phyloP scores from a whole-genome alignment of 78 protist genomes.

The Tieghemostelium lacteum region DNA sequence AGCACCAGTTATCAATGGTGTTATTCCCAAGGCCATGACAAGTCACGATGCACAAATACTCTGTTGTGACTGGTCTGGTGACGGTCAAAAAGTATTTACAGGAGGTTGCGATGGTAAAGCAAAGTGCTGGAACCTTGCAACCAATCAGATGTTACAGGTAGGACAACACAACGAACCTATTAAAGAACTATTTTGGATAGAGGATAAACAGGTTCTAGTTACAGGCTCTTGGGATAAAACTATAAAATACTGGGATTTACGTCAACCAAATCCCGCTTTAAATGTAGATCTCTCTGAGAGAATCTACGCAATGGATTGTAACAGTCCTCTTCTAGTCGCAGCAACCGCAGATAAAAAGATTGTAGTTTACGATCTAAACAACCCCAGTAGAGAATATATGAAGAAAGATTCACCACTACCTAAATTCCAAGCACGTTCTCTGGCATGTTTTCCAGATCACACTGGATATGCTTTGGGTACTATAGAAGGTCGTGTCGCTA shows the following conservation, averaged over 20 bases:
- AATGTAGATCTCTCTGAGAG: constrained; percentile 60
- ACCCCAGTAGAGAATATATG: constrained; percentile 38
- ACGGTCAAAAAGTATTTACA: constrained; percentile 76
- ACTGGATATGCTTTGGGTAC: constrained; percentile 94
- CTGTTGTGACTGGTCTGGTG: constrained; percentile 79
- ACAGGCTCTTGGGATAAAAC: constrained; percentile 93
- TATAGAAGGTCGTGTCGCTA: constrained; percentile 94
- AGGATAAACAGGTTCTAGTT: constrained; percentile 59
- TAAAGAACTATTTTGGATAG: constrained; percentile 69
- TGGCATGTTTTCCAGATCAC: constrained; percentile 83
- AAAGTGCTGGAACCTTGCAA: constrained; percentile 79
- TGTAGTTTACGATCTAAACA: constrained; percentile 57
- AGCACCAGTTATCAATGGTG: neutral
- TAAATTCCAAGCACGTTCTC: constrained; percentile 87
- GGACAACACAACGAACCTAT: constrained; percentile 89
- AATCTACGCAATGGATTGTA: constrained; percentile 77
- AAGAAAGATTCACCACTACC: constrained; percentile 74
- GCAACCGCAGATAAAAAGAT: constrained; percentile 88
- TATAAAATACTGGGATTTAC: constrained; percentile 90
- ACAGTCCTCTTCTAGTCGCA: constrained; percentile 62
- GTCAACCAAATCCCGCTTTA: constrained; percentile 44
- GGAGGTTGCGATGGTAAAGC: constrained; percentile 85
- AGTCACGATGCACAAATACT: constrained; percentile 71
- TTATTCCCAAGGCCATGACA: constrained; percentile 46
- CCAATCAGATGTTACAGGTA: constrained; percentile 73